Base-by-base conservation (phyloP, 805 yeast genomes). In the Starmerella apis region DNA sequence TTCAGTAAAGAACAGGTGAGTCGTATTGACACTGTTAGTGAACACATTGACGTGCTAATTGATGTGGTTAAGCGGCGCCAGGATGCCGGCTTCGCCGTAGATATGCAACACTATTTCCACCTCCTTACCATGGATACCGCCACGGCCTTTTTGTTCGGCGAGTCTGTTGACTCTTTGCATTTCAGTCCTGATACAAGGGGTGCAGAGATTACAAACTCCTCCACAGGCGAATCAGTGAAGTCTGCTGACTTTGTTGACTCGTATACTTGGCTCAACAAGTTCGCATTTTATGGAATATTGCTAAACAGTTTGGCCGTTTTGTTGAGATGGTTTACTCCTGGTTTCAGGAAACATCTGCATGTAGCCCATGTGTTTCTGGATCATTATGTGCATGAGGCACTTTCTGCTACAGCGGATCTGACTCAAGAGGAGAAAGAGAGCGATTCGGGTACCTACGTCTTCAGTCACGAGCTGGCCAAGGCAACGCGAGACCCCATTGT, bases 391-490 rank as follows among this genome's bases (percentile, higher is more conserved):
- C 47, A 64, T 25, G 57, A 56, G 46, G 74, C 71, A 6, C 62
- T 71, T 46, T 55, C 39, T n/a, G 44, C 53, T 24, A 49, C 60
- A 28, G 37, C 37, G 8, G 4, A 41, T 32, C 13, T 41, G 11
- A 16, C 44, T 4, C 33, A 41, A 6, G 32, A 32, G 39, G 35
- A 38, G 38, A 22, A 38, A 32, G 39, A 44, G 24, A 14, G 14
- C 31, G 44, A 50, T n/a, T 44, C 43, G 22, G 46, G 33, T 46
- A 53, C 56, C 31, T 72, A 71, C 54, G 62, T 69, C n/a, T 72
- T 73, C 59, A 65, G 72, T 55, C 63, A 68, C 49, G 76, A 72
- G 58, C 67, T 73, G 53, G 73, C 66, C 39, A 69, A 70, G 56
- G 71, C 68, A 46, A 70, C 74, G 16, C 63, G 73, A 47, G 70